phyloP scores from a whole-genome alignment of 2,329 filamentous ascomycete species.

The Aspergillus sp. region DNA sequence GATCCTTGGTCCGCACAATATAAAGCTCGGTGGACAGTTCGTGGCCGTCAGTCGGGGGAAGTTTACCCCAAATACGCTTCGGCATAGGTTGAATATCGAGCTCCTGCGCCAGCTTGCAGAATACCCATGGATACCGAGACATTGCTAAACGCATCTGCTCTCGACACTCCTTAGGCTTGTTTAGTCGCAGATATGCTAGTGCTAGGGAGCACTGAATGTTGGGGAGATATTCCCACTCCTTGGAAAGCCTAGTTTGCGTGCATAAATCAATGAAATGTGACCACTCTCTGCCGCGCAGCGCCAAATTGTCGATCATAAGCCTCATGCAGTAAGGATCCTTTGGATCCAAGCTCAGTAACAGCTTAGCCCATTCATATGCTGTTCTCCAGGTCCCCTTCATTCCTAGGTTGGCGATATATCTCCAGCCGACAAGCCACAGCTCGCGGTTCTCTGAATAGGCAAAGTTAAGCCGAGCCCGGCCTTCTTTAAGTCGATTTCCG shows the following conservation, averaged over 20 bases:
- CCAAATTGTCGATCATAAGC: constrained; percentile 78
- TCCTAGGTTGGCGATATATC: constrained; percentile 81
- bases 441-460: constrained; percentile 82
- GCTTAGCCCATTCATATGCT: constrained; percentile 88
- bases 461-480: constrained; percentile 80
- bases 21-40: constrained; percentile 75
- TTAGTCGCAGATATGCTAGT: constrained; percentile 71
- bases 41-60: constrained; percentile 64
- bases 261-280: constrained; percentile 72
- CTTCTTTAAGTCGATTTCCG: constrained; percentile 69
- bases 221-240: constrained; percentile 57
- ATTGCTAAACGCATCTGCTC: constrained; percentile 67
- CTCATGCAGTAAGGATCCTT: constrained; percentile 80
- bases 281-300: constrained; percentile 75
- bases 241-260: constrained; percentile 50
- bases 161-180: constrained; percentile 65
- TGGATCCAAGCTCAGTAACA: constrained; percentile 73
- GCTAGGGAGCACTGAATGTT: constrained; percentile 76
- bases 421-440: constrained; percentile 85
- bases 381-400: constrained; percentile 94
- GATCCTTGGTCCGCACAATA: constrained; percentile 70
- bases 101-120: constrained; percentile 75
- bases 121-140: constrained; percentile 77
- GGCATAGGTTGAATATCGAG: constrained; percentile 75
- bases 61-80: constrained; percentile 77